phyloP scores from a whole-genome alignment of 2,329 filamentous ascomycete genomes.

The Aspergillus sp. region DNA sequence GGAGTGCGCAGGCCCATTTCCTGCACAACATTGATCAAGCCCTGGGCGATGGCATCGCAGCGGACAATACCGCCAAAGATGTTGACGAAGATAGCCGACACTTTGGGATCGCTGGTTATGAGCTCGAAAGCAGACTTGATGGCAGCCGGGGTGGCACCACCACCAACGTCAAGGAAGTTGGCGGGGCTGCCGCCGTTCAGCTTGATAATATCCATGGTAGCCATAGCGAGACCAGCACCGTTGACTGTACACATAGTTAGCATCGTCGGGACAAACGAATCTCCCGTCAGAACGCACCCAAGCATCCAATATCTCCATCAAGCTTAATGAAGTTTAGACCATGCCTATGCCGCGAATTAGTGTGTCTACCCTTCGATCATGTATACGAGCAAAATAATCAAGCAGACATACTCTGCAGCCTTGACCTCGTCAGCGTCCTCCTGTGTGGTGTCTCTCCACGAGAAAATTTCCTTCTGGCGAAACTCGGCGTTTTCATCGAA shows the following conservation, averaged over 20 bases:
- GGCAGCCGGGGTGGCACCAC: slow-evolving; percentile 92
- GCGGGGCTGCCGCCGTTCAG: slow-evolving; percentile 93
- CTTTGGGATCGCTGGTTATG: slow-evolving; percentile 97
- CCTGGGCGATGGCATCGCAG: slow-evolving; percentile 95
- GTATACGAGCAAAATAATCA: background rate
- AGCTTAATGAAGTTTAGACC: slow-evolving; percentile 99
- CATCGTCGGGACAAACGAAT: background rate
- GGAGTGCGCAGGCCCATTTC: slow-evolving; percentile 94
- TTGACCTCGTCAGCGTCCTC: slow-evolving; percentile 98
- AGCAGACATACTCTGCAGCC: slow-evolving; percentile 70
- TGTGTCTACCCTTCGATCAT: background rate
- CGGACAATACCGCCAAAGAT: slow-evolving; percentile 99
- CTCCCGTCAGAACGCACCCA: slow-evolving; percentile 45
- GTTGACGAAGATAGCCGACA: slow-evolving; percentile 99
- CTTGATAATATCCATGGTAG: slow-evolving; percentile 99
- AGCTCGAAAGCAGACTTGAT: slow-evolving; percentile 98
- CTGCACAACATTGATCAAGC: slow-evolving; percentile 91
- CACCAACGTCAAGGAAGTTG: slow-evolving; percentile 98
- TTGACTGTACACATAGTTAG: slow-evolving; percentile 62
- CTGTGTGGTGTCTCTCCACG: slow-evolving; percentile 89
- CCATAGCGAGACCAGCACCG: slow-evolving; percentile 98
- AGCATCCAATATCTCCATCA: slow-evolving; percentile 97
- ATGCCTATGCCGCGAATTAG: slow-evolving; percentile 37
- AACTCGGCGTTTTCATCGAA: slow-evolving; percentile 99
- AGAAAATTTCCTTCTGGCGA: slow-evolving; percentile 95